Conservation (phyloP, 2,329 filamentous ascomycete species). For the Drechslerella coelobrocha region DNA sequence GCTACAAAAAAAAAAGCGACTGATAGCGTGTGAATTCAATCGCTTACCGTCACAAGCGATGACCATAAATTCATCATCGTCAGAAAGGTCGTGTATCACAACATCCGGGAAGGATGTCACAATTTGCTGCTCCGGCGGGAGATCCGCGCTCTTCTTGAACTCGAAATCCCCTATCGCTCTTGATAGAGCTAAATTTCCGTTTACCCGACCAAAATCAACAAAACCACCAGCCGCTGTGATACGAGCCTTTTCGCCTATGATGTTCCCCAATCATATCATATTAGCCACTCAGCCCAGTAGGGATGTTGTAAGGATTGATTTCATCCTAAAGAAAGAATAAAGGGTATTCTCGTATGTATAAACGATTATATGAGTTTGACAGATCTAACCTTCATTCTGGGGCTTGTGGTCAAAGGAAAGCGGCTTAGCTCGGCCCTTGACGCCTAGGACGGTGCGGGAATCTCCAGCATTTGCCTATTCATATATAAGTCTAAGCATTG, state of each 20-base stretch:
- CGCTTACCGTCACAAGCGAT: constrained; percentile 86
- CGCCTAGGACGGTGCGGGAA: constrained; percentile 90
- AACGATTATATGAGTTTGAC: constrained; percentile 5
- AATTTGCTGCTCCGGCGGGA: constrained; percentile 97
- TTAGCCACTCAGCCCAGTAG: constrained; percentile 9
- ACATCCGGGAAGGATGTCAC: constrained; percentile 97
- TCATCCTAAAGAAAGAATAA: neutral
- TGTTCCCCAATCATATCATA: constrained; percentile 8
- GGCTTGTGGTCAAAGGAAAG: constrained; percentile 99
- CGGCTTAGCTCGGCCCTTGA: constrained; percentile 96
- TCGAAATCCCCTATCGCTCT: constrained; percentile 98
- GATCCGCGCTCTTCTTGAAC: constrained; percentile 98
- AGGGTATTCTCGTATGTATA: no score
- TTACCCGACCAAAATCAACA: constrained; percentile 97
- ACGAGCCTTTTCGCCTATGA: constrained; percentile 85
- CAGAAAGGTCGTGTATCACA: constrained; percentile 83
- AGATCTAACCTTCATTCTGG: constrained; percentile 82
- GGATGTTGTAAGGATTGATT: neutral
- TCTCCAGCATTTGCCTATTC: constrained; percentile 92
- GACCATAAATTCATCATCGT: constrained; percentile 94
- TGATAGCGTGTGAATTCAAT: constrained; percentile 16
- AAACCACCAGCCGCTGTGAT: constrained; percentile 96
- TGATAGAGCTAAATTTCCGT: constrained; percentile 94
- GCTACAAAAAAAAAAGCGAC: no score
- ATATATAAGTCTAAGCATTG: constrained; percentile 29